Evolutionary conservation across 345 rosid species (phyloP).

Genomic region (Populus deltoides): DNA sequence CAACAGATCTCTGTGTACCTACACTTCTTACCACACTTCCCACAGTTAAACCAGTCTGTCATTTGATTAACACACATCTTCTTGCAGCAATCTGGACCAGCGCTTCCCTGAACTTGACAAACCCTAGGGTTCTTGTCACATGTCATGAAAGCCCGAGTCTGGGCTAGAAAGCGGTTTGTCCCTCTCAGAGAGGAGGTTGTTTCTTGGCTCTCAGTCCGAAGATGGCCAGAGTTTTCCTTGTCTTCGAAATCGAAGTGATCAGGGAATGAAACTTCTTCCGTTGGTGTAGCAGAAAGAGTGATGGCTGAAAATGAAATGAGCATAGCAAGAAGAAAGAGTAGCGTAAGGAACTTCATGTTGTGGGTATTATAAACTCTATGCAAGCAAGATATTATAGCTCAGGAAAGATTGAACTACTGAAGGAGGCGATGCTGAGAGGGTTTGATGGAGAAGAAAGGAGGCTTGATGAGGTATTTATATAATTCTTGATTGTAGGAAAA

Average conservation of each 20-base stretch:
- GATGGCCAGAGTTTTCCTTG: background rate
- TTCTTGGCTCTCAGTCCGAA: background rate
- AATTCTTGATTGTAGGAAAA: background rate
- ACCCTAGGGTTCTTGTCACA: conserved; percentile 36
- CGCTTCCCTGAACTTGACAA: conserved; percentile 51
- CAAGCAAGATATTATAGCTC: background rate
- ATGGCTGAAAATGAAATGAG: background rate
- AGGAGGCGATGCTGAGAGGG: background rate
- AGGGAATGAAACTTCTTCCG: background rate
- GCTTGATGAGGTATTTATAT: background rate
- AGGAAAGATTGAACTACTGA: background rate
- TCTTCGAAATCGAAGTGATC: background rate
- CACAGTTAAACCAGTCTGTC: conserved; percentile 46
- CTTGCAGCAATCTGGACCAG: conserved; percentile 58
- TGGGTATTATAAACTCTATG: background rate
- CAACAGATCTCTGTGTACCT: conserved; percentile 52
- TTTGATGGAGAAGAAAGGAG: background rate
- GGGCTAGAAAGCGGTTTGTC: background rate
- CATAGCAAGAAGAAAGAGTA: background rate
- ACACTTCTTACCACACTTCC: conserved; percentile 56
- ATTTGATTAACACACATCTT: conserved; percentile 48
- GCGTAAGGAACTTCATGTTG: background rate
- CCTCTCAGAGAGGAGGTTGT: background rate
- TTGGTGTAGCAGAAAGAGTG: background rate
- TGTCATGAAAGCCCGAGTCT: background rate